Conservation (phyloP, 768 basidiomycete species). For the Hypholoma fasciculare region DNA sequence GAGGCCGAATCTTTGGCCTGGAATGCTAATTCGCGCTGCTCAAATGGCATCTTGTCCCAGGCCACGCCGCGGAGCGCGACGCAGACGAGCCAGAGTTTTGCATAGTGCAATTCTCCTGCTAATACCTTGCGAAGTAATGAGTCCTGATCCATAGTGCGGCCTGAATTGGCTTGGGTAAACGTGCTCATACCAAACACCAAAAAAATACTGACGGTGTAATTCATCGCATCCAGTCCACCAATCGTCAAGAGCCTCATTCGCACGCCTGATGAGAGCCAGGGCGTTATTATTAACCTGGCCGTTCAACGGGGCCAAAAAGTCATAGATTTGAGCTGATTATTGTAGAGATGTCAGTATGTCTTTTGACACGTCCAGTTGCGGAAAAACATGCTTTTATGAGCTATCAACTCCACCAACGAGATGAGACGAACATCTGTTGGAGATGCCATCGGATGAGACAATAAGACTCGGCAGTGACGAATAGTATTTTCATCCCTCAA, state of each 20-base stretch:
- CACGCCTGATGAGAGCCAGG: constrained; percentile 83
- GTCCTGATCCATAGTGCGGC: constrained; percentile 81
- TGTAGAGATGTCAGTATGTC: background rate
- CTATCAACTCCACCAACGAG: constrained; percentile 86
- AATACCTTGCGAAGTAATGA: constrained; percentile 85
- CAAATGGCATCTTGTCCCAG: constrained; percentile 96
- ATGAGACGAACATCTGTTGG: constrained; percentile 89
- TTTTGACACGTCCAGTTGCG: constrained; percentile 1
- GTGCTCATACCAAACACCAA: background rate
- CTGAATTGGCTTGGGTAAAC: constrained; percentile 33
- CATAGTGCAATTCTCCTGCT: constrained; percentile 86
- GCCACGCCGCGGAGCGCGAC: constrained; percentile 88
- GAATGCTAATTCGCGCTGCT: constrained; percentile 93
- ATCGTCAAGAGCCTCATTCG: constrained; percentile 82
- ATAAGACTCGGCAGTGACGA: constrained; percentile 76
- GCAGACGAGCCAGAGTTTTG: constrained; percentile 94
- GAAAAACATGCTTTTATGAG: constrained; percentile 63
- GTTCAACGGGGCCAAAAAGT: constrained; percentile 82
- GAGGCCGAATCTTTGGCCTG: constrained; percentile 93
- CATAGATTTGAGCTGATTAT: constrained; percentile 83
- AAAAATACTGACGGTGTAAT: constrained; percentile 61
- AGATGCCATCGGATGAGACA: constrained; percentile 85
- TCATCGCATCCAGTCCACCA: constrained; percentile 92
- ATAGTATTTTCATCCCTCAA: constrained; percentile 89
- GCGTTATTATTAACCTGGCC: constrained; percentile 87